A percentile compares a stretch with the other conserved stretches of the same genome.
Conservation (phyloP, 352 stramenopile species). For the Lagenidium sp. region DNA sequence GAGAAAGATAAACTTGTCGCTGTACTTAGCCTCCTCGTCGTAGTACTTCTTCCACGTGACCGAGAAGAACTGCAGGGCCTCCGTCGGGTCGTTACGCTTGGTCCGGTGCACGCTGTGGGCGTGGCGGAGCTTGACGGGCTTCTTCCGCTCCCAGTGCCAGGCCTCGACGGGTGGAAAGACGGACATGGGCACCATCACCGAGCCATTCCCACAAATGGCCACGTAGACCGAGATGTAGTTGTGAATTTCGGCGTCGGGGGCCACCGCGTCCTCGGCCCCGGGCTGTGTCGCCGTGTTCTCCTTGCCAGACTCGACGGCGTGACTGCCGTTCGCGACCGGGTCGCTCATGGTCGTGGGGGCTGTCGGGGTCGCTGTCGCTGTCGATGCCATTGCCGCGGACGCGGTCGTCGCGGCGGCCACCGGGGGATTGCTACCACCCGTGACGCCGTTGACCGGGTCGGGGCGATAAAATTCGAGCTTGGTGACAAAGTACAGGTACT, state of each 20-base stretch:
- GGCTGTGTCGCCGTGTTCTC: too few relatives aligned
- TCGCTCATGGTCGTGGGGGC: not conserved
- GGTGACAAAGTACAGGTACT: slow-evolving; percentile 84
- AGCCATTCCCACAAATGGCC: slow-evolving; percentile 79
- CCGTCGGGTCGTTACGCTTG: slow-evolving; percentile 57
- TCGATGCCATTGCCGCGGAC: not conserved
- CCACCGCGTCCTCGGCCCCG: slow-evolving; percentile 1
- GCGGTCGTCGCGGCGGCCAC: not conserved
- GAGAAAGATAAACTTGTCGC: slow-evolving; percentile 77
- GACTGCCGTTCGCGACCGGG: not conserved
- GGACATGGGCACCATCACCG: slow-evolving; percentile 82
- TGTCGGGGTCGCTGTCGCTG: not conserved
- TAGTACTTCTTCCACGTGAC: slow-evolving; percentile 87
- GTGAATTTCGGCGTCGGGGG: slow-evolving; percentile 22
- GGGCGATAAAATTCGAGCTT: slow-evolving; percentile 71
- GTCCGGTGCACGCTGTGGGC: slow-evolving; percentile 70
- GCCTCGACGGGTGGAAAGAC: slow-evolving; percentile 70
- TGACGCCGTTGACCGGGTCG: slow-evolving; percentile 25
- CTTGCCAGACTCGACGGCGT: slow-evolving; percentile 1
- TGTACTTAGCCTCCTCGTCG: slow-evolving; percentile 82
- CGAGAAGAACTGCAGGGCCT: slow-evolving; percentile 79
- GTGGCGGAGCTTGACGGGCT: slow-evolving; percentile 72
- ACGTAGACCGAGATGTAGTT: slow-evolving; percentile 76
- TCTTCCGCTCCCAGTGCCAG: slow-evolving; percentile 84
- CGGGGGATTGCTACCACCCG: too few relatives aligned